Evolutionary conservation across 495 filamentous ascomycete species (phyloP).

Genomic region (Trichoderma virens): DNA sequence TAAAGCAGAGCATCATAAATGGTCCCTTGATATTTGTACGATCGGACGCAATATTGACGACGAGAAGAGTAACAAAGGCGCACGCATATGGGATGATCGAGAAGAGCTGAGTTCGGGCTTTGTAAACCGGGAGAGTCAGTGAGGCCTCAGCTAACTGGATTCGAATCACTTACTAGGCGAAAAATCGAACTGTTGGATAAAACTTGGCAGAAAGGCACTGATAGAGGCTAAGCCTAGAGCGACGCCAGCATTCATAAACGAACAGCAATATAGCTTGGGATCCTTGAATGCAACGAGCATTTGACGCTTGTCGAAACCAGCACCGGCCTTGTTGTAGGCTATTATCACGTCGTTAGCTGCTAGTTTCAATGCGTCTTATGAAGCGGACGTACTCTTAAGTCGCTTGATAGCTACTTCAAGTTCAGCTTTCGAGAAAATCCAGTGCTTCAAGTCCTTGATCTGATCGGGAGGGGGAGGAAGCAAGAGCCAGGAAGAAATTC

Average conservation of each 20-base stretch:
- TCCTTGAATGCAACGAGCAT: background rate
- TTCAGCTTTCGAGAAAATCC: background rate
- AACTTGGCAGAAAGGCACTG: background rate
- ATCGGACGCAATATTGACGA: background rate
- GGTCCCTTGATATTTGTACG: background rate
- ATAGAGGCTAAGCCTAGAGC: background rate
- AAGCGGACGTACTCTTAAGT: background rate
- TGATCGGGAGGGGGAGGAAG: background rate
- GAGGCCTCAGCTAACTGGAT: too few species aligned
- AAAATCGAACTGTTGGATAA: background rate
- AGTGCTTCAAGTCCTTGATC: background rate
- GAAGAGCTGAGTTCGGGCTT: background rate
- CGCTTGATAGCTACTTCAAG: background rate
- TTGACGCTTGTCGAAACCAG: background rate
- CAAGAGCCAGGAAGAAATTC: background rate
- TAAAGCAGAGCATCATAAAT: background rate
- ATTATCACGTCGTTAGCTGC: background rate
- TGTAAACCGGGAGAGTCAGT: too few species aligned
- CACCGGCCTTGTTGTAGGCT: background rate
- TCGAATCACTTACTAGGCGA: background rate
- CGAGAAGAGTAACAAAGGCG: constrained; percentile 2
- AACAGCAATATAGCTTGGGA: background rate
- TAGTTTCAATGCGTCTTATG: background rate
- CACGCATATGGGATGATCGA: constrained; percentile 1
- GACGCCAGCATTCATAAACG: background rate